These are phyloP conservation scores for Penicillium sp. DNA, from an alignment of 2,329 filamentous ascomycete species.

Conservation along the genomic window DNA sequence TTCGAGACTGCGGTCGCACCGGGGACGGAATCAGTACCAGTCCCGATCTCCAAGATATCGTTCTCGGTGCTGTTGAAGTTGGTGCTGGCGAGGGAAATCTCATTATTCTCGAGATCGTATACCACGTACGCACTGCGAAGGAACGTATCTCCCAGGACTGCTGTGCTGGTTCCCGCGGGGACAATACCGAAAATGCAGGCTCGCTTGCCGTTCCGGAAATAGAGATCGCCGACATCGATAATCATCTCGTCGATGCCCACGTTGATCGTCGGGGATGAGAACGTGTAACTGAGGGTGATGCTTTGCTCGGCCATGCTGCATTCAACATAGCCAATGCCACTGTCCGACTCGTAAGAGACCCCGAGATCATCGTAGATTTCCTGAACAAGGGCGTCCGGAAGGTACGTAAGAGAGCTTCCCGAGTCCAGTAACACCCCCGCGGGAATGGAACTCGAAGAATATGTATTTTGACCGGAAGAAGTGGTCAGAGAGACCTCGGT, in stretches of 20 bases:
- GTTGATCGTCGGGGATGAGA: conserved; percentile 47
- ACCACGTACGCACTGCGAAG: conserved; percentile 56
- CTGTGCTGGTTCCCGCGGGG: conserved; percentile 40
- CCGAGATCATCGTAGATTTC: conserved; percentile 51
- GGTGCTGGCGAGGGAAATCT: conserved; percentile 54
- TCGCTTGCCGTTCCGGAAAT: conserved; percentile 27
- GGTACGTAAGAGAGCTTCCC: conserved; percentile 34
- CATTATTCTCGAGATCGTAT: conserved; percentile 52
- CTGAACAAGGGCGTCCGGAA: conserved; percentile 29
- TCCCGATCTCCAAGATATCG: conserved; percentile 48
- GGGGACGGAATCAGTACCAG: conserved; percentile 43
- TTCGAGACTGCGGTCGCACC: conserved; percentile 45
- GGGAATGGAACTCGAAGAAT: conserved; percentile 36
- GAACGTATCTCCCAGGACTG: conserved; percentile 55
- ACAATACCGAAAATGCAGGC: conserved; percentile 45
- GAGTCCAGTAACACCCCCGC: conserved; percentile 35
- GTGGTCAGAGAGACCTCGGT: conserved; percentile 46
- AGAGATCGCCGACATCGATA: conserved; percentile 40
- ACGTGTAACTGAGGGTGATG: conserved; percentile 49
- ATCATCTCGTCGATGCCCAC: conserved; percentile 51
- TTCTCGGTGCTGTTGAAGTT: conserved; percentile 49
- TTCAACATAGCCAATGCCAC: conserved; percentile 47
- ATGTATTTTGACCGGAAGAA: conserved; percentile 15
- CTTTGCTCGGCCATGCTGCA: conserved; percentile 45
- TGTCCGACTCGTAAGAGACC: conserved; percentile 51